These are phyloP conservation scores for Seminavis robusta DNA, from an alignment of 108 stramenopile genomes.

Conservation along the genomic window DNA sequence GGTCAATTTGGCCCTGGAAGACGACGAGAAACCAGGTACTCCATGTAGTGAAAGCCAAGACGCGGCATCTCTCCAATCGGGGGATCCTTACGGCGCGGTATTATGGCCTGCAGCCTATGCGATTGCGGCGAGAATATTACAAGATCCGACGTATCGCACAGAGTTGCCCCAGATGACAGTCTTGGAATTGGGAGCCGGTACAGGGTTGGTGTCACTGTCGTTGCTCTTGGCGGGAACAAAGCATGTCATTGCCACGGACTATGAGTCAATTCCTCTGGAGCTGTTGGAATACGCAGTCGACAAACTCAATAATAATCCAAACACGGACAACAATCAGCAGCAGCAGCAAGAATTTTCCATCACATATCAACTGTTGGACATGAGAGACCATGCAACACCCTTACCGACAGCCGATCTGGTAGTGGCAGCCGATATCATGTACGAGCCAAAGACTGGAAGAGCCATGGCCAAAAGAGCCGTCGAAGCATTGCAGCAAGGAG, in stretches of 20 bases:
- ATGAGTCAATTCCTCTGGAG: slow-evolving; percentile 44
- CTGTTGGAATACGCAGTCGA: slow-evolving; percentile 36
- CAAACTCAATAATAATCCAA: slow-evolving; percentile 11
- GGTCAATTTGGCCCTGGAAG: slow-evolving; percentile 44
- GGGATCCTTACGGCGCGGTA: slow-evolving; percentile 59
- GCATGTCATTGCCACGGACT: slow-evolving; percentile 57
- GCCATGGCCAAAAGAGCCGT: slow-evolving; percentile 48
- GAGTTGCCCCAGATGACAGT: slow-evolving; percentile 16
- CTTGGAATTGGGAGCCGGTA: slow-evolving; percentile 61
- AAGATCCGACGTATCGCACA: too few species aligned
- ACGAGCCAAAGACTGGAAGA: slow-evolving; percentile 59
- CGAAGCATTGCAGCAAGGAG: slow-evolving; percentile 44
- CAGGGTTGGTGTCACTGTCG: slow-evolving; percentile 54
- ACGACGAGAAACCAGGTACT: slow-evolving; percentile 18
- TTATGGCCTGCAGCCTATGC: slow-evolving; percentile 63
- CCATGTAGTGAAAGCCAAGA: background rate
- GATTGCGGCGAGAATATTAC: slow-evolving; percentile 38
- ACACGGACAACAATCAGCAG: background rate
- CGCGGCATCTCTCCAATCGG: background rate
- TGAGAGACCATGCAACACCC: slow-evolving; percentile 32
- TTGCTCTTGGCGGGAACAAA: slow-evolving; percentile 35
- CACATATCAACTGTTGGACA: slow-evolving; percentile 35
- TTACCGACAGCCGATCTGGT: slow-evolving; percentile 41
- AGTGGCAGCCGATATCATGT: slow-evolving; percentile 66
- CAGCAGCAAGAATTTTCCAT: background rate